These are phyloP conservation scores for Trypanosoma platydactyli DNA, from an alignment of 208 protist species.

Conservation along the genomic window DNA sequence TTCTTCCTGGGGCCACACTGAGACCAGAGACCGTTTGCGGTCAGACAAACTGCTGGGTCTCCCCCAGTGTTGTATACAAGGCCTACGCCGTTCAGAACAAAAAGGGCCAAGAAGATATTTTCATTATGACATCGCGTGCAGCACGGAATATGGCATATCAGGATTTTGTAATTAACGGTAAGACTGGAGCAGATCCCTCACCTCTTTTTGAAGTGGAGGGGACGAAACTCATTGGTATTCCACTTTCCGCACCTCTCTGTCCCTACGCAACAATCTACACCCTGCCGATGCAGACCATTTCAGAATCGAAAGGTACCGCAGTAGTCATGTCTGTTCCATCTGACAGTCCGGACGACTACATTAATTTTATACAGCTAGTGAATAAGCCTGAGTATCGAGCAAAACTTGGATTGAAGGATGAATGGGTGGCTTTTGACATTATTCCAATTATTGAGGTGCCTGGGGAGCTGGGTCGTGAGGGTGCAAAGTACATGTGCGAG, in stretches of 20 bases:
- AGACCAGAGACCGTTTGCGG: conserved; percentile 99
- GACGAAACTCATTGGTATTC: conserved; percentile 92
- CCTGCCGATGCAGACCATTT: conserved; percentile 98
- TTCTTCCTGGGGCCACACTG: conserved; percentile 98
- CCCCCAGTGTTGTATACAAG: conserved; percentile 96
- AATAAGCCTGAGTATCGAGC: conserved; percentile 93
- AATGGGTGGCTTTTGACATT: conserved; percentile 94
- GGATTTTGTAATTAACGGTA: conserved; percentile 87
- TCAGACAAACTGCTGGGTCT: conserved; percentile 99
- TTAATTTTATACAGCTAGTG: conserved; percentile 95
- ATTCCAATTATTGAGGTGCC: conserved; percentile 97
- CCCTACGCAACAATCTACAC: conserved; percentile 94
- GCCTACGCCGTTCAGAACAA: conserved; percentile 90
- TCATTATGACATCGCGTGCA: conserved; percentile 94
- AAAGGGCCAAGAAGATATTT: conserved; percentile 86
- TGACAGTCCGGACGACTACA: conserved; percentile 99
- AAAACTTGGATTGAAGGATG: conserved; percentile 94
- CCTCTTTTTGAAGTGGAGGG: conserved; percentile 92
- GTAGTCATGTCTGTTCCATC: conserved; percentile 98
- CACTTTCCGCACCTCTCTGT: conserved; percentile 90
- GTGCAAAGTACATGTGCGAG: conserved; percentile 93
- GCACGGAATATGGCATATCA: conserved; percentile 97
- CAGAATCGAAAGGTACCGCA: conserved; percentile 97
- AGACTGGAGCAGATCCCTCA: conserved; percentile 59
- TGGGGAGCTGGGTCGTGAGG: conserved; percentile 70